Conservation (phyloP, 345 rosid species). For the Acer saccharum region DNA sequence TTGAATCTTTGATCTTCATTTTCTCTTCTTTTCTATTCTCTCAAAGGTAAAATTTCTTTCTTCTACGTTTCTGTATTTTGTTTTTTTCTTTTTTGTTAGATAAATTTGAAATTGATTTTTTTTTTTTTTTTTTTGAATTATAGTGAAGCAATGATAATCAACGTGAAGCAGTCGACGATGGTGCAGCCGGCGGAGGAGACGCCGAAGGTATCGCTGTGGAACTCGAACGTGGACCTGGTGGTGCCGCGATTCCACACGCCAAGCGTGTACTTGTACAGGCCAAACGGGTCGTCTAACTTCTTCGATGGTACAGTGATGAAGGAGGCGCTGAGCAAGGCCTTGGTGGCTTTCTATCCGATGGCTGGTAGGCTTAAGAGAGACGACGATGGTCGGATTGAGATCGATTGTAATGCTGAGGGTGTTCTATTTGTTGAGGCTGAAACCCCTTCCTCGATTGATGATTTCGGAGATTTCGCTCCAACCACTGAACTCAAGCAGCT, state of each 20-base stretch:
- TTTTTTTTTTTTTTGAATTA: not conserved
- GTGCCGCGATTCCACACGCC: conserved; percentile 92
- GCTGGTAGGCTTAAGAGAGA: conserved; percentile 73
- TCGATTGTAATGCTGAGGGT: conserved; percentile 81
- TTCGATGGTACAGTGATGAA: conserved; percentile 64
- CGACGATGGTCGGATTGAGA: conserved; percentile 91
- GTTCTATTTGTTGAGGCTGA: conserved; percentile 86
- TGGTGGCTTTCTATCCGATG: conserved; percentile 94
- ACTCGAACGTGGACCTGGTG: conserved; percentile 85
- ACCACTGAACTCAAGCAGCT: conserved; percentile 80
- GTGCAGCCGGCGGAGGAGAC: conserved; percentile 76
- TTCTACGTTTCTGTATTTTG: no score
- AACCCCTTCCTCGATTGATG: conserved; percentile 62
- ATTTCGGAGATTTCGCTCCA: conserved; percentile 91
- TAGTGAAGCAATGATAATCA: conserved; percentile 49
- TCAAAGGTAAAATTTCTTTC: not conserved
- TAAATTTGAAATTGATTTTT: no score
- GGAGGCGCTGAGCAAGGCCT: conserved; percentile 70
- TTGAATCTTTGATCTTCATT: not conserved
- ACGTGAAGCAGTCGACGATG: conserved; percentile 67
- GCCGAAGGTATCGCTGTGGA: conserved; percentile 65
- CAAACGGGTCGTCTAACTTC: conserved; percentile 59
- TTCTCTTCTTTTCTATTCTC: not conserved
- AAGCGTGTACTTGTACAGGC: conserved; percentile 90
- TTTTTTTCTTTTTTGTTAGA: no score